Percentiles rank a stretch among this genome's conserved stretches.
Evolutionary conservation across 306 rosid species (phyloP).

Genomic region (Alnus rubra): DNA sequence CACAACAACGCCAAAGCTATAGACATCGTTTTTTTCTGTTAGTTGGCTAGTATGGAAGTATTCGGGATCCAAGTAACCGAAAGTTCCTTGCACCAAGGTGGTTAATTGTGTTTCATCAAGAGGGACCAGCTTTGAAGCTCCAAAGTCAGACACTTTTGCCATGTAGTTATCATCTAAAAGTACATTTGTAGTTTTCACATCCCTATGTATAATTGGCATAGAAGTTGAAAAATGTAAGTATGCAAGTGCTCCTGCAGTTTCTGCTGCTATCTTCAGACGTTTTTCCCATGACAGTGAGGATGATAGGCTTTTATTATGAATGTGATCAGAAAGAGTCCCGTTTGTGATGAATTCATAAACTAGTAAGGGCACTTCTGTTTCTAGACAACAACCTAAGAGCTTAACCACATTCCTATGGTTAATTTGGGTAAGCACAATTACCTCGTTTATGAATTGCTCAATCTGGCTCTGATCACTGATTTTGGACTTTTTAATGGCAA

Average conservation of each 20-base stretch:
- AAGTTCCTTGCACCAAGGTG: constrained; percentile 53
- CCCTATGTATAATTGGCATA: constrained; percentile 49
- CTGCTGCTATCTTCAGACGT: constrained; percentile 34
- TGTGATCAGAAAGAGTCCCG: constrained; percentile 34
- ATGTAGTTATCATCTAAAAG: constrained; percentile 34
- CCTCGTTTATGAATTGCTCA: constrained; percentile 47
- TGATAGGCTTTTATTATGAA: constrained; percentile 14
- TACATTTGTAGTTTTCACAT: constrained; percentile 46
- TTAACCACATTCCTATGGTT: constrained; percentile 48
- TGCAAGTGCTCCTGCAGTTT: constrained; percentile 36
- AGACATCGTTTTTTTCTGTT: constrained; percentile 50
- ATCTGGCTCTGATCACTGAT: constrained; percentile 32
- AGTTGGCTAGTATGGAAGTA: constrained; percentile 35
- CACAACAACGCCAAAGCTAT: constrained; percentile 53
- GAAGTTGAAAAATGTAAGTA: constrained; percentile 38
- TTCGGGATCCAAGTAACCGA: constrained; percentile 49
- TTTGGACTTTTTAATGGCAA: constrained; percentile 51
- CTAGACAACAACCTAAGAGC: constrained; percentile 55
- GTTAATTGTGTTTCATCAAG: constrained; percentile 34
- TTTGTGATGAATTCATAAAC: constrained; percentile 49
- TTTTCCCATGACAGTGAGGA: constrained; percentile 29
- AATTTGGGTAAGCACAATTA: constrained; percentile 45
- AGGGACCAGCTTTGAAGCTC: constrained; percentile 46
- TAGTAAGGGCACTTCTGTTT: constrained; percentile 42
- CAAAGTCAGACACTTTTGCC: constrained; percentile 50